A percentile compares a stretch with the other conserved stretches of the same genome.
phyloP scores from a whole-genome alignment of 1,284 basidiomycete genomes.

The Hypsizygus ulmarius region DNA sequence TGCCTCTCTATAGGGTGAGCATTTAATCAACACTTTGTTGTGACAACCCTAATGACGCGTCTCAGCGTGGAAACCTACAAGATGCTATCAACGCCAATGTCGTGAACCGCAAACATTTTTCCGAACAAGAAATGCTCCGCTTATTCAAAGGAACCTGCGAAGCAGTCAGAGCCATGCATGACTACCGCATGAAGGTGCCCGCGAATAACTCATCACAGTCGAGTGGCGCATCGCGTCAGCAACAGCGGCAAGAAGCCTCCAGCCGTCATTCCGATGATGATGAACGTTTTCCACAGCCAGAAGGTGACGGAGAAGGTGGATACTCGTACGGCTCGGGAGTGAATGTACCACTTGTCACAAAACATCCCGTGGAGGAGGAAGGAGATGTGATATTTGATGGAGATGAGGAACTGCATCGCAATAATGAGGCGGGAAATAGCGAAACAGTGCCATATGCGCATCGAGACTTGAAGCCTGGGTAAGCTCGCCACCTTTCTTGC shows the following conservation, averaged over 20 bases:
- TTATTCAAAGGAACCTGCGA: conserved; percentile 94
- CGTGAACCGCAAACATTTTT: conserved; percentile 80
- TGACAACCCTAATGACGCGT: conserved; percentile 19
- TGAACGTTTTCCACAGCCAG: conserved; percentile 66
- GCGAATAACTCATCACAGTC: conserved; percentile 27
- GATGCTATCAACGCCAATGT: conserved; percentile 89
- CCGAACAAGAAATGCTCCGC: conserved; percentile 85
- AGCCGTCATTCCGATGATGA: conserved; percentile 49
- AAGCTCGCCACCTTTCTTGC: conserved; percentile 26
- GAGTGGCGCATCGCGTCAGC: conserved; percentile 25
- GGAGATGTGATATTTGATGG: conserved; percentile 73
- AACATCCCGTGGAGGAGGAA: conserved; percentile 47
- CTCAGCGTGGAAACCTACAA: conserved; percentile 87
- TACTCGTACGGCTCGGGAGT: conserved; percentile 64
- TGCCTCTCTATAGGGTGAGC: conserved; percentile 80
- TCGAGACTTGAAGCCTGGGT: conserved; percentile 96
- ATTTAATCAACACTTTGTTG: conserved; percentile 7
- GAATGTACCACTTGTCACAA: conserved; percentile 48
- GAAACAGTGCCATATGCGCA: conserved; percentile 90
- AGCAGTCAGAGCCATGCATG: conserved; percentile 92
- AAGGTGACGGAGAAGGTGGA: conserved; percentile 67
- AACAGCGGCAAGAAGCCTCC: conserved; percentile 20
- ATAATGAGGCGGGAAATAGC: conserved; percentile 38
- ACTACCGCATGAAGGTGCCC: conserved; percentile 55
- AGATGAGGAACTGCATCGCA: conserved; percentile 59